These are phyloP conservation scores for Colletotrichum cordylinicola DNA, from an alignment of 2,329 filamentous ascomycete genomes.

Conservation along the genomic window DNA sequence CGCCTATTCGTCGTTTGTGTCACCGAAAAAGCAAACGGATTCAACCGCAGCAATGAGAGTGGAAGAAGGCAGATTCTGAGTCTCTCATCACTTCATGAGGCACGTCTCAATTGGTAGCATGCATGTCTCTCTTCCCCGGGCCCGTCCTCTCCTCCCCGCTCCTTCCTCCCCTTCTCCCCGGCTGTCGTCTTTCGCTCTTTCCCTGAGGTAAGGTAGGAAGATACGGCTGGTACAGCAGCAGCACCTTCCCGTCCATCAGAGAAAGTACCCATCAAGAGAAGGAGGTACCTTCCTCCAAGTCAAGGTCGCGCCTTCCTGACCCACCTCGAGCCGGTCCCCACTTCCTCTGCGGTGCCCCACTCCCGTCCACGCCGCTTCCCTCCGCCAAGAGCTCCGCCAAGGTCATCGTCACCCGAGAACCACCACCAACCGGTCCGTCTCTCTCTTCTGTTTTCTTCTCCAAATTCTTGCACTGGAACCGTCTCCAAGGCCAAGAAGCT, in stretches of 20 bases:
- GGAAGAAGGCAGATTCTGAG: not conserved
- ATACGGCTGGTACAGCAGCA: not conserved
- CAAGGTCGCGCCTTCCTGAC: not conserved
- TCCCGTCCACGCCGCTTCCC: slow-evolving; percentile 16
- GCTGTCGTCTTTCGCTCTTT: not conserved
- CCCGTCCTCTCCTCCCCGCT: not conserved
- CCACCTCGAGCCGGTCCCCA: slow-evolving; percentile 2
- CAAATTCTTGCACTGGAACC: not conserved
- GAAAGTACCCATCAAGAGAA: not conserved
- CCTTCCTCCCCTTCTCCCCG: not conserved
- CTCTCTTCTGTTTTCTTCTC: not conserved
- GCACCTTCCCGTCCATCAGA: not conserved
- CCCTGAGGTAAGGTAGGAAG: not conserved
- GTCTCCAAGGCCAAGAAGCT: slow-evolving; percentile 13
- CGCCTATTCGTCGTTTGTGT: not conserved
- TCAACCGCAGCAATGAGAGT: not conserved
- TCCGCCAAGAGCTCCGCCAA: slow-evolving; percentile 22
- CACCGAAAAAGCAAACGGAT: not conserved
- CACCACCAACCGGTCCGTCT: slow-evolving; percentile 14
- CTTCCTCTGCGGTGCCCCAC: slow-evolving; percentile 7
- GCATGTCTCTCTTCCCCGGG: not conserved
- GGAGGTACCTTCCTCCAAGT: not conserved
- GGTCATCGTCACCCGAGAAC: slow-evolving; percentile 22
- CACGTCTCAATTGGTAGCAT: not conserved
- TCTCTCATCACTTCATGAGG: not conserved